A percentile compares a stretch with the other conserved stretches of the same genome.
These are phyloP conservation scores for Lepidium aucheri DNA, from an alignment of 345 rosid genomes.

Conservation along the genomic window DNA sequence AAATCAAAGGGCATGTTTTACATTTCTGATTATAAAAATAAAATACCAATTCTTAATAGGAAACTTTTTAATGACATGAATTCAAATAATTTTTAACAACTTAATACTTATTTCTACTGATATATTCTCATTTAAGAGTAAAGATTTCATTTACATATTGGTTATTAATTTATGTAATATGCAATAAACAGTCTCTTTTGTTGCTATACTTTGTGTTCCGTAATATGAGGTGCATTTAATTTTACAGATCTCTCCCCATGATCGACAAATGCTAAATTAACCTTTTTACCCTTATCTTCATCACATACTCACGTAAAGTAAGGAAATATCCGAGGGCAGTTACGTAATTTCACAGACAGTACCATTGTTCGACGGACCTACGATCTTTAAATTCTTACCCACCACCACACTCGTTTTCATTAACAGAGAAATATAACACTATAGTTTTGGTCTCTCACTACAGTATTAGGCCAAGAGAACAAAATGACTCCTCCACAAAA, in stretches of 20 bases:
- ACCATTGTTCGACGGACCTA: slow-evolving; percentile 4
- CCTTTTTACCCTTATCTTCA: neutral
- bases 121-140: too few species aligned
- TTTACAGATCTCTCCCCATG: slow-evolving; percentile 6
- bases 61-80: too few species aligned
- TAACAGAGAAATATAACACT: neutral
- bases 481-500: slow-evolving; percentile 10
- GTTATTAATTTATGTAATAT: neutral
- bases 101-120: too few species aligned
- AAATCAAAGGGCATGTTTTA: too few species aligned
- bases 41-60: too few species aligned
- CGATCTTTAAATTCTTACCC: slow-evolving; percentile 25
- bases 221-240: slow-evolving; percentile 28
- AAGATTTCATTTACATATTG: neutral
- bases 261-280: neutral
- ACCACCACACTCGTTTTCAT: slow-evolving; percentile 14
- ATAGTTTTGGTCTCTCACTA: neutral
- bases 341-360: neutral
- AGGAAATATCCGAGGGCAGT: slow-evolving; percentile 13
- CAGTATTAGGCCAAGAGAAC: neutral
- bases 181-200: neutral
- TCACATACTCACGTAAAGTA: neutral
- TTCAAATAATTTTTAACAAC: too few species aligned
- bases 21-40: too few species aligned
- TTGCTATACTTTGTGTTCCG: neutral